Percentiles rank a stretch among this genome's conserved stretches.
phyloP scores from a whole-genome alignment of 768 basidiomycete genomes.

The Leucocoprinus birnbaumii region DNA sequence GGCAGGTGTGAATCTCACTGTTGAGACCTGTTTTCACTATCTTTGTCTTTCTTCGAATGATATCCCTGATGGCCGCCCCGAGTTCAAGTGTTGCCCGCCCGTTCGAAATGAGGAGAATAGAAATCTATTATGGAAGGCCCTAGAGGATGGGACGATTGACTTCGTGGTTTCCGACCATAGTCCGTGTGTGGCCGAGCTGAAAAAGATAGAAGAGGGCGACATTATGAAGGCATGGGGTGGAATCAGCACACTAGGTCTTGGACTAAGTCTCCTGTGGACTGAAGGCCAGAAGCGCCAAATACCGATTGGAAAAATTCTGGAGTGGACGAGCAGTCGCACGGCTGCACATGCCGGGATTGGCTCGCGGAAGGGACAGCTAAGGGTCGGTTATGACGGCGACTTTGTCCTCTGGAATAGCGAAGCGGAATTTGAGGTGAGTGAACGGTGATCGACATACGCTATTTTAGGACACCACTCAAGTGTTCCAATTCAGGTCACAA shows the following conservation, averaged over 20 bases:
- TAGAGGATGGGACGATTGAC: constrained; percentile 82
- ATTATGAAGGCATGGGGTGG: constrained; percentile 95
- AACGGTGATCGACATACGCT: constrained; percentile 6
- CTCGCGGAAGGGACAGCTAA: constrained; percentile 67
- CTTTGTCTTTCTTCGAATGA: constrained; percentile 70
- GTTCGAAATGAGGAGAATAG: constrained; percentile 75
- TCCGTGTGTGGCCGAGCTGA: constrained; percentile 82
- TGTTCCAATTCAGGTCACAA: constrained; percentile 58
- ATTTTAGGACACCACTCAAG: neutral
- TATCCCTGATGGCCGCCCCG: constrained; percentile 73
- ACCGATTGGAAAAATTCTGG: constrained; percentile 55
- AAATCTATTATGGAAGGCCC: constrained; percentile 75
- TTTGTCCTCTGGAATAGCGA: constrained; percentile 74
- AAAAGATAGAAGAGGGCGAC: constrained; percentile 72
- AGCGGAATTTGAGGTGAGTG: constrained; percentile 41
- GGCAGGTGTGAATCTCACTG: constrained; percentile 70
- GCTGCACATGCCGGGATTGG: constrained; percentile 80
- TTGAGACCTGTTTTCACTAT: constrained; percentile 99
- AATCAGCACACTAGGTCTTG: constrained; percentile 87
- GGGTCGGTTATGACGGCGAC: constrained; percentile 80
- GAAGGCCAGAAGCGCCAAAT: constrained; percentile 65
- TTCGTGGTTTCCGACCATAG: constrained; percentile 96
- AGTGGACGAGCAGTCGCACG: constrained; percentile 74
- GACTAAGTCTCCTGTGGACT: constrained; percentile 87
- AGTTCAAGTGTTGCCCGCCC: constrained; percentile 97